Percentiles rank a stretch among this genome's conserved stretches.
Evolutionary conservation across 1,139 yeast genomes (phyloP).

Genomic region (Geotrichum restrictum): DNA sequence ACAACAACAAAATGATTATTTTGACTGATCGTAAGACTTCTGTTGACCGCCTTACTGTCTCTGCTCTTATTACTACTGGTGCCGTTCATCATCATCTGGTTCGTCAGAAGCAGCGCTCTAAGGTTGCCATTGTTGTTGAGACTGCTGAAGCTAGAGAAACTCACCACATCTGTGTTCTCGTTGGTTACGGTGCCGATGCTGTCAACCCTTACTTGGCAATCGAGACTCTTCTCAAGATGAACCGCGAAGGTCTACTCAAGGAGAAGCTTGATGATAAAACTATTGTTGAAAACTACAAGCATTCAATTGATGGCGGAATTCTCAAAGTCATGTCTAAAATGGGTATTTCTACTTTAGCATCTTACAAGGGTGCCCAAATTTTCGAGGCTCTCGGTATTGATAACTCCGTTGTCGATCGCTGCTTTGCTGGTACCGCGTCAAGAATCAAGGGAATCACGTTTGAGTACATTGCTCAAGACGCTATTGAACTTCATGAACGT

Average conservation of each 20-base stretch:
- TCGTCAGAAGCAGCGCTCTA: slow-evolving; percentile 92
- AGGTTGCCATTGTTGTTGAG: slow-evolving; percentile 85
- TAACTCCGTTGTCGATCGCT: slow-evolving; percentile 88
- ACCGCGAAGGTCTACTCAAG: slow-evolving; percentile 69
- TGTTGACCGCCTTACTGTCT: slow-evolving; percentile 66
- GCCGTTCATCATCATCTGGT: slow-evolving; percentile 96
- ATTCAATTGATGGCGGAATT: slow-evolving; percentile 84
- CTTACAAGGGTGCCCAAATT: slow-evolving; percentile 97
- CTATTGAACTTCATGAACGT: slow-evolving; percentile 85
- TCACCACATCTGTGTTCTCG: slow-evolving; percentile 88
- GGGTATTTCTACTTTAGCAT: slow-evolving; percentile 97
- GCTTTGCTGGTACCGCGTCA: slow-evolving; percentile 96
- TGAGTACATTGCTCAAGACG: slow-evolving; percentile 94
- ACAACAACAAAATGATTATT: slow-evolving; percentile 67
- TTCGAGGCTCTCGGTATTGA: slow-evolving; percentile 96
- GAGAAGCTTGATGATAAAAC: slow-evolving; percentile 53
- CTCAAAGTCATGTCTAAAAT: slow-evolving; percentile 96
- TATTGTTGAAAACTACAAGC: slow-evolving; percentile 71
- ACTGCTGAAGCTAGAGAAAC: slow-evolving; percentile 98
- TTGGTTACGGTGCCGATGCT: slow-evolving; percentile 98
- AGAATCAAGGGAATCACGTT: slow-evolving; percentile 94
- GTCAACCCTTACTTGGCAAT: slow-evolving; percentile 89
- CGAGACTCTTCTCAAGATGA: slow-evolving; percentile 83
- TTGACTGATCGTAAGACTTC: slow-evolving; percentile 67
- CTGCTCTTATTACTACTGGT: slow-evolving; percentile 92